These are phyloP conservation scores for Rhypophila decipiens DNA, from an alignment of 495 filamentous ascomycete species.

Conservation along the genomic window DNA sequence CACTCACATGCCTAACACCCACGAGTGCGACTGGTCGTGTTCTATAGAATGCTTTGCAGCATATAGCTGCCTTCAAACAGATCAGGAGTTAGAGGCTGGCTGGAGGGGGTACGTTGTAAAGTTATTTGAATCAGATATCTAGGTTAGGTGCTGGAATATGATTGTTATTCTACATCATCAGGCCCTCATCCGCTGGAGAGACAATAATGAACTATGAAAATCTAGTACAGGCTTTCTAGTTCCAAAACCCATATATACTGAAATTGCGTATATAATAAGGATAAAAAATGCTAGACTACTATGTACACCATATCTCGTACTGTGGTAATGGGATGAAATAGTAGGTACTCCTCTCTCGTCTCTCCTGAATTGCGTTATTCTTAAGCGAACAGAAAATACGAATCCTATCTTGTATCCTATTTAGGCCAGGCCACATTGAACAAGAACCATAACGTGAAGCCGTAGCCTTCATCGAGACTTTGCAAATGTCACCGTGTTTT, in stretches of 20 bases:
- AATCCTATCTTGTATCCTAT: background rate
- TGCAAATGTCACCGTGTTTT: background rate
- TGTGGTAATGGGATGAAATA: background rate
- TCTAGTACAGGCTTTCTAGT: background rate
- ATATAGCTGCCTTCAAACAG: background rate
- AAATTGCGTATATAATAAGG: background rate
- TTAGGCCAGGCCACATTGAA: background rate
- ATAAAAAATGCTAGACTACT: background rate
- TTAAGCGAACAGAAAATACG: too few species aligned
- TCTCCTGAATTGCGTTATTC: background rate
- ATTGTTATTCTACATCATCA: background rate
- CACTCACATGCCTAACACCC: background rate
- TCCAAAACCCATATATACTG: background rate
- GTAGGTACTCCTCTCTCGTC: background rate
- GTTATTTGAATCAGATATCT: background rate
- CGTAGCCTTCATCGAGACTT: background rate
- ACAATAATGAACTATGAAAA: background rate
- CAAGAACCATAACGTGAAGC: background rate
- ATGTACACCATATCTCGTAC: background rate
- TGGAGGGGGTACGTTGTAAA: background rate
- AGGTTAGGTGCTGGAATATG: background rate
- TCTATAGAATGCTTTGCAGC: background rate
- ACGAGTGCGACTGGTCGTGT: constrained; percentile 6
- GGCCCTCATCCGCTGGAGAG: background rate
- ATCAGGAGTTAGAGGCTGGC: background rate